Evolutionary conservation across 1,284 basidiomycete species (phyloP), one percentile per base, ranked within the genome.

Genomic region (Cutaneotrichosporon cutaneum): DNA sequence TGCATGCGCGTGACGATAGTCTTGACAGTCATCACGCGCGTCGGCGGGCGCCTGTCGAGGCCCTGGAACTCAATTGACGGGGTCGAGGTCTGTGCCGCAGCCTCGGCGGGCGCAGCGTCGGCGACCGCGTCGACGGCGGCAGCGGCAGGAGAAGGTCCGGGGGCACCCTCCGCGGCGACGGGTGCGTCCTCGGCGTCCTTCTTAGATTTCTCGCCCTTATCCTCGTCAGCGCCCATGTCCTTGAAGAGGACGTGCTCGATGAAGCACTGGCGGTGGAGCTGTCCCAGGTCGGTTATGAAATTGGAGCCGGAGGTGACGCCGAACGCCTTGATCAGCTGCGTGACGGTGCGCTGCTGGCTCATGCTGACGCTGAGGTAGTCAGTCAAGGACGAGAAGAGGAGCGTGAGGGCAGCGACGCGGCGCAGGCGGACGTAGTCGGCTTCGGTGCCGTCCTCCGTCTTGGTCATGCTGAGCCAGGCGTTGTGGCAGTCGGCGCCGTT

Each of bases 1-100:
- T 93, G 91, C 58, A 95, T 84, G 50, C 90, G 87, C 62, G 88
- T 87, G 0, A 89, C 87, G 35, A 97, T 80, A 70, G 93, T 90
- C 74, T 89, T 90, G 51, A 66, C 62, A 0, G 61, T 61, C 51
- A 55, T 54, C 22, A 60, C 61, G 5, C 62, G 59, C 9, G 61
- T 66, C 9, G 56, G 58, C 1, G 63, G 61, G 13, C 48, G 35
- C 61, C 58, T 59, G 53, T 60, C 30, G 55, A 55, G 1, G 50
- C 10, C 3, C 42, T 26, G 26, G 48, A 51, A 6, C 45, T 47
- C 45, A 14, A 26, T 22, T 11, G 26, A 22, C 9, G 24, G 52
- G 42, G 33, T 45, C 52, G 58, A 11, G 3, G 45, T 24, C 24
- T 47, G 45, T 9, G 48, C 26, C 13, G 26, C 48, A 51, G 48